Percentiles rank a stretch among this genome's conserved stretches.
Conservation (phyloP, 768 basidiomycete species). For the Auricularia sp. region DNA sequence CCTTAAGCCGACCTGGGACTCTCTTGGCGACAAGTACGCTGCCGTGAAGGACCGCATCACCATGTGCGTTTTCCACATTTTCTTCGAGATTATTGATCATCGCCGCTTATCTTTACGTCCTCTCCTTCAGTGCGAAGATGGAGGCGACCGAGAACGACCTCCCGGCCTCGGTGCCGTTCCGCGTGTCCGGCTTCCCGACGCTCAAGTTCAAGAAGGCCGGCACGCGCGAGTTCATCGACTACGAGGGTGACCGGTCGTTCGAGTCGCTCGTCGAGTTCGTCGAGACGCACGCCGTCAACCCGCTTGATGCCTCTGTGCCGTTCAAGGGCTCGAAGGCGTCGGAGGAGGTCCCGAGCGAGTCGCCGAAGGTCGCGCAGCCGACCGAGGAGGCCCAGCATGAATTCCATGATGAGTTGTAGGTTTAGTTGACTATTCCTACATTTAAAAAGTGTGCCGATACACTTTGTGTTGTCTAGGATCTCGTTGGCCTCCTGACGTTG, state of each 20-base stretch:
- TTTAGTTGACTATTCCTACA: too few relatives aligned
- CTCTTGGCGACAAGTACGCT: slow-evolving; percentile 75
- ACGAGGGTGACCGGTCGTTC: slow-evolving; percentile 82
- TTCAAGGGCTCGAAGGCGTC: slow-evolving; percentile 3
- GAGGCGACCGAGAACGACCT: slow-evolving; percentile 96
- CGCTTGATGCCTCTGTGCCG: slow-evolving; percentile 33
- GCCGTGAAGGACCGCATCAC: slow-evolving; percentile 59
- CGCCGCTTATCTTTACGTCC: slow-evolving; percentile 27
- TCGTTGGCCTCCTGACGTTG: too few relatives aligned
- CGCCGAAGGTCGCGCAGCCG: slow-evolving; percentile 3
- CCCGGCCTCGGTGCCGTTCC: slow-evolving; percentile 80
- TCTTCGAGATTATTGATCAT: not conserved
- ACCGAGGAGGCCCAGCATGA: slow-evolving; percentile 3
- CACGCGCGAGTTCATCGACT: slow-evolving; percentile 76
- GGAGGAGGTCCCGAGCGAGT: slow-evolving; percentile 3
- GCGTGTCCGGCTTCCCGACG: slow-evolving; percentile 83
- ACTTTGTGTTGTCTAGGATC: too few relatives aligned
- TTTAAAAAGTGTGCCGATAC: too few relatives aligned
- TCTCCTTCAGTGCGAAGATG: slow-evolving; percentile 56
- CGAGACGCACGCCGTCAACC: slow-evolving; percentile 71
- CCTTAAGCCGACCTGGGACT: slow-evolving; percentile 89
- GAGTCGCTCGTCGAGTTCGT: slow-evolving; percentile 80
- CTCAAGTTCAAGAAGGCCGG: slow-evolving; percentile 95
- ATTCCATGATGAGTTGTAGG: slow-evolving; percentile 8
- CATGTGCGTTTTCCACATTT: slow-evolving; percentile 44